These are phyloP conservation scores for Kondoa subrosea DNA, from an alignment of 768 basidiomycete species.

Conservation along the genomic window DNA sequence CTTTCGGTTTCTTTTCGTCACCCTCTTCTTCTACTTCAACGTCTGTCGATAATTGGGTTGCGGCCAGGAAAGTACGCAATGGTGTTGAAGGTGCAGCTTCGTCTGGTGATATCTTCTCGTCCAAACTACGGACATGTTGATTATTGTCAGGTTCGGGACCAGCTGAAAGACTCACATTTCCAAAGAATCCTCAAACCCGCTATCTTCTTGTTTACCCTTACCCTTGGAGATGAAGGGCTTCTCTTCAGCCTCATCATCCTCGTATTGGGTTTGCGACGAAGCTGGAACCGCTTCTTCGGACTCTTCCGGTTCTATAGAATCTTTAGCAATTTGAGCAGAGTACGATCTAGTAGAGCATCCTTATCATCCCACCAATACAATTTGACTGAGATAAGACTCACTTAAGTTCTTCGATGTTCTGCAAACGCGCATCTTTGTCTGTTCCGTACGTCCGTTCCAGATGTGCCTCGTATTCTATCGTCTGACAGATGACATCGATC, in stretches of 20 bases:
- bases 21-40: constrained; percentile 39
- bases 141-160: constrained; percentile 1
- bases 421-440: constrained; percentile 64
- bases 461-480: constrained; percentile 51
- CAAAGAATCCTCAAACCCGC: constrained; percentile 3
- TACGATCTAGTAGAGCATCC: constrained; percentile 36
- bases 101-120: constrained; percentile 2
- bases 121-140: not conserved
- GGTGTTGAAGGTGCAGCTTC: constrained; percentile 4
- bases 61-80: constrained; percentile 54
- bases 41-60: constrained; percentile 67
- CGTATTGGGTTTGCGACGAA: not conserved
- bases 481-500: constrained; percentile 43
- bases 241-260: not conserved
- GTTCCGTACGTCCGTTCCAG: constrained; percentile 47
- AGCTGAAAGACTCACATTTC: too few species aligned
- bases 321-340: constrained; percentile 38
- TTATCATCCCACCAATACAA: not conserved
- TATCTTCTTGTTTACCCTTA: constrained; percentile 7
- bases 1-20: constrained; percentile 43
- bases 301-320: constrained; percentile 30
- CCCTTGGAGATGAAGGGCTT: too few species aligned
- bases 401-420: constrained; percentile 66
- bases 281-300: not conserved
- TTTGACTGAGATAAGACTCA: constrained; percentile 25